Percentiles rank a stretch among this genome's conserved stretches.
These are phyloP conservation scores for Tulasnella sp. DNA, from an alignment of 768 basidiomycete species.

Conservation along the genomic window DNA sequence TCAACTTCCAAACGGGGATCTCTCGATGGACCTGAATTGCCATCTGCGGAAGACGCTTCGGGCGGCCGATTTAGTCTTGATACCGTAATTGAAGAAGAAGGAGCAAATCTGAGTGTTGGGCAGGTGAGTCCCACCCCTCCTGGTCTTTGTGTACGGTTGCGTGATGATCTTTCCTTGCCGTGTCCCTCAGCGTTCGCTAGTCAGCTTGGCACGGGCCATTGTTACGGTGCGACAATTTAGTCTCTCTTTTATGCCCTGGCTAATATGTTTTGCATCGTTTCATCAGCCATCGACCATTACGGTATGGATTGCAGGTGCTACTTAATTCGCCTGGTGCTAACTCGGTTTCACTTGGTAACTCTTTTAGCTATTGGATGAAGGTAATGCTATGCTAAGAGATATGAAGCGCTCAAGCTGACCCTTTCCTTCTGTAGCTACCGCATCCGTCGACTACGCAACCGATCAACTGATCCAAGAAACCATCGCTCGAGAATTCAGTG, in stretches of 20 bases:
- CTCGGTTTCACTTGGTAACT: background rate
- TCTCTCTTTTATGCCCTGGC: background rate
- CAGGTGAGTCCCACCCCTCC: conserved; percentile 44
- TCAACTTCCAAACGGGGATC: conserved; percentile 37
- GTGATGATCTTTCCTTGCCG: conserved; percentile 40
- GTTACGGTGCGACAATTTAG: conserved; percentile 65
- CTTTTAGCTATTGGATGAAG: conserved; percentile 4
- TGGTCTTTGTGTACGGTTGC: background rate
- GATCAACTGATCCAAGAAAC: conserved; percentile 91
- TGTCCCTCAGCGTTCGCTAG: conserved; percentile 66
- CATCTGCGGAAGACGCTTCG: conserved; percentile 42
- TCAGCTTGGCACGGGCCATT: conserved; percentile 85
- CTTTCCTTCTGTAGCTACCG: conserved; percentile 76
- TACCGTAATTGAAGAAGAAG: conserved; percentile 82
- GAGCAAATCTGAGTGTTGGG: conserved; percentile 79
- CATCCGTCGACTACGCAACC: conserved; percentile 88
- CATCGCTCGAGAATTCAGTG: conserved; percentile 59
- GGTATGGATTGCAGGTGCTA: background rate
- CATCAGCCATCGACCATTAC: conserved; percentile 4
- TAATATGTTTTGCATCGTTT: background rate
- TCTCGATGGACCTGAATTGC: conserved; percentile 47
- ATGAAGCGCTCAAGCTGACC: background rate
- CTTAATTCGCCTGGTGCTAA: background rate
- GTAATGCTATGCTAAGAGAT: background rate
- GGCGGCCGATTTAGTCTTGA: conserved; percentile 74